Base-by-base conservation (phyloP, 164 flowering plant species). In the Chimonanthus praecox region DNA sequence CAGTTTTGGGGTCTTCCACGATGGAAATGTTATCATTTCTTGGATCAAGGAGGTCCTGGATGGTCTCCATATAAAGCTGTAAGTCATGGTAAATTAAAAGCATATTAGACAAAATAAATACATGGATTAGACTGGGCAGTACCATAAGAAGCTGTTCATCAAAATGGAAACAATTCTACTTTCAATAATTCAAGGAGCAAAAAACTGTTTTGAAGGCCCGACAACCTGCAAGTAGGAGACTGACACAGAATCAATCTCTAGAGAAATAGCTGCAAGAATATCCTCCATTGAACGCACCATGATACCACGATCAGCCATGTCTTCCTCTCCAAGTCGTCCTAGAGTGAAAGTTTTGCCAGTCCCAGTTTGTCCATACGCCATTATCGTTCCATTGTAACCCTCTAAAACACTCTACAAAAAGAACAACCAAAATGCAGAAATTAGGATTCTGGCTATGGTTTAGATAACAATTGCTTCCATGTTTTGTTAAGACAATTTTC, bases 281-380 rank as follows among this genome's bases (percentile, higher is more conserved):
- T 92, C 96, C 76, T 94, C 99, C 97, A 94, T 85, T 33, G 99
- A 89, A 48, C 98, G 97, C 51, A 91, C 93, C 97, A 91, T 92
- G 70, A 94, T 94, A 73, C 99, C 99, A 77, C 99, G 97, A 73
- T 83, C 88, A 72, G 98, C 87, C 11, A 88, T 87, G 67, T 94
- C 99, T 80, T 90, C 94, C 73, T 92, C 98, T 64, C 98, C 99
- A 72, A 94, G 90, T 45, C 85, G 87, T 74, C 99, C 99, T 72
- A 94, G 92, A 15, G 99, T 94, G 74, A 87, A 92, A 20, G 99
- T 94, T 83, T 94, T 94, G 33, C 98, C 99, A 20, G 98, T 94
- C 60, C 98, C 99, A 63, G 99, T 94, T 76, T 94, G 98, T 61
- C 99, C 98, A 85, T 92, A 94, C 44, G 99, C 99, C 99, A 94